Conservation (phyloP, 1,284 basidiomycete species). For the Malassezia brasiliensis region DNA sequence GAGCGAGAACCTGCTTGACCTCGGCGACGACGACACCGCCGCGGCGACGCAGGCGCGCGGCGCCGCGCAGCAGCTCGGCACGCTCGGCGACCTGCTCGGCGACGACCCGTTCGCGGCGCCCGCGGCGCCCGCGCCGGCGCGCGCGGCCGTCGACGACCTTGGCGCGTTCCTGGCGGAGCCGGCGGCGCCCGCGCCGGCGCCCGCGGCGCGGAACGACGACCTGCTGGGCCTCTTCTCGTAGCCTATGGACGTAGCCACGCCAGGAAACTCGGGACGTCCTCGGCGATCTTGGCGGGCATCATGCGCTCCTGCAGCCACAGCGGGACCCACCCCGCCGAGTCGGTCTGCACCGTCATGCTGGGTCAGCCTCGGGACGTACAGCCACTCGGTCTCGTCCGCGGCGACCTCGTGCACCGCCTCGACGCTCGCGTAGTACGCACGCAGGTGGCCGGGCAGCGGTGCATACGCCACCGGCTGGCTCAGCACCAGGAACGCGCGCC, state of each 20-base stretch:
- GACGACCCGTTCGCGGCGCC: conserved; percentile 14
- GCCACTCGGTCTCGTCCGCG: background rate
- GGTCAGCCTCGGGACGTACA: conserved; percentile 11
- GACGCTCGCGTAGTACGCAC: conserved; percentile 34
- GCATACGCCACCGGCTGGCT: conserved; percentile 20
- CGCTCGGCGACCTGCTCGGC: conserved; percentile 18
- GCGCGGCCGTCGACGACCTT: conserved; percentile 8
- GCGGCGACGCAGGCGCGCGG: background rate
- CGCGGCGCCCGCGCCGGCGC: background rate
- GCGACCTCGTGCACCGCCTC: conserved; percentile 29
- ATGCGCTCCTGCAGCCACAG: conserved; percentile 29
- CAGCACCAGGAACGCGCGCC: conserved; percentile 33
- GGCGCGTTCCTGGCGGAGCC: conserved; percentile 7
- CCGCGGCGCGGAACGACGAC: conserved; percentile 3
- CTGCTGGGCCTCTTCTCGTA: conserved; percentile 10
- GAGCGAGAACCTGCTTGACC: conserved; percentile 43
- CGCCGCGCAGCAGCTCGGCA: conserved; percentile 15
- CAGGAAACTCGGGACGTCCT: conserved; percentile 38
- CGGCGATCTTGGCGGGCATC: conserved; percentile 34
- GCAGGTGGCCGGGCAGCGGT: conserved; percentile 20
- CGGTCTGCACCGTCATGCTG: conserved; percentile 37
- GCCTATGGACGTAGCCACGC: conserved; percentile 19
- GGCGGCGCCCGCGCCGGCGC: background rate
- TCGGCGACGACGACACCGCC: conserved; percentile 34
- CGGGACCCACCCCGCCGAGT: conserved; percentile 32